Conservation (phyloP, 257 asterid species). For the Jacaranda copaia region DNA sequence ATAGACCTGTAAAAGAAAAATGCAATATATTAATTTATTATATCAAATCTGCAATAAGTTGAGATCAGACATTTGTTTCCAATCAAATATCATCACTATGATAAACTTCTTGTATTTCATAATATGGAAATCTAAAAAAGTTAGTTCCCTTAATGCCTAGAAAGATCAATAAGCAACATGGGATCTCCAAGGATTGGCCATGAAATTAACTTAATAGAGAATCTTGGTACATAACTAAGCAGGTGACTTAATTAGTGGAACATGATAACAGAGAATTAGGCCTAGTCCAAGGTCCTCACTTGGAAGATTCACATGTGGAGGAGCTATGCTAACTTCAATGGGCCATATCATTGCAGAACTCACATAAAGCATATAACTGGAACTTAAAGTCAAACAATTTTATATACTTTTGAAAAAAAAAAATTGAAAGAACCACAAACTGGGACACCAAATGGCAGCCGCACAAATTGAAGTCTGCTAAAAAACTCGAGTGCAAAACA, state of each 20-base stretch:
- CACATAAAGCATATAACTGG: background rate
- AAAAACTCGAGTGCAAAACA: background rate
- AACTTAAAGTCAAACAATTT: background rate
- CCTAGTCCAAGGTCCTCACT: no score
- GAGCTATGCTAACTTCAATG: no score
- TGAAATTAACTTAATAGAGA: background rate
- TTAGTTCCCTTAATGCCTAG: background rate
- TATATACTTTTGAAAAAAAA: no score
- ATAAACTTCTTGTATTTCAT: background rate
- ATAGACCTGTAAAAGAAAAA: no score
- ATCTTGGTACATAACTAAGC: no score
- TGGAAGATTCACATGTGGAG: no score
- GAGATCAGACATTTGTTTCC: background rate
- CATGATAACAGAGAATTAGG: no score
- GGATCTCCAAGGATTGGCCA: background rate
- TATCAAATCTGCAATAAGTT: no score
- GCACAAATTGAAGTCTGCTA: background rate
- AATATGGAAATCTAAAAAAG: background rate
- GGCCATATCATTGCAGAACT: slow-evolving; percentile 3
- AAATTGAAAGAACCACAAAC: background rate
- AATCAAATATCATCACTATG: slow-evolving; percentile 10
- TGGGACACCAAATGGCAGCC: background rate
- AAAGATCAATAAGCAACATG: background rate
- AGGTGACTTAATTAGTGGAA: no score
- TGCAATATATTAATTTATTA: no score